Conservation (phyloP, 2,329 filamentous ascomycete species). For the Talaromyces sp. region DNA sequence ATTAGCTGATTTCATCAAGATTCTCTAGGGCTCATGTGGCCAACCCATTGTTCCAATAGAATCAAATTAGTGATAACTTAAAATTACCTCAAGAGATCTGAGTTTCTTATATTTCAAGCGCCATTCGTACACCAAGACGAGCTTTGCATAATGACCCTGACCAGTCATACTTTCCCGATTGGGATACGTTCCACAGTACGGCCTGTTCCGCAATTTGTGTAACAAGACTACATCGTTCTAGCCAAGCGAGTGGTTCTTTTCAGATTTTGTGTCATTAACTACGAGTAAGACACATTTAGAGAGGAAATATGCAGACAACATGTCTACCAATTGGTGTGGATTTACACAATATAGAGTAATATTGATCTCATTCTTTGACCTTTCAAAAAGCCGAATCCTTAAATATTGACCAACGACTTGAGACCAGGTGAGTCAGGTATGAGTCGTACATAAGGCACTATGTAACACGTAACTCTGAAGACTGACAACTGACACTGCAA, state of each 20-base stretch:
- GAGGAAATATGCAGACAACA: neutral
- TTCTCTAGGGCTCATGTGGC: neutral
- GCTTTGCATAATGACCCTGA: neutral
- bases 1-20: neutral
- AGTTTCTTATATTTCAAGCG: neutral
- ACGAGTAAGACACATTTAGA: no score
- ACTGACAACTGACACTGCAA: neutral
- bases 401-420: no score
- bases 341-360: neutral
- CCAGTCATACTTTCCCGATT: neutral
- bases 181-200: neutral
- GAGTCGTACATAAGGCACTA: neutral
- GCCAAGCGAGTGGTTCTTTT: neutral
- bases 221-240: neutral
- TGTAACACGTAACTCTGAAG: neutral
- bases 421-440: neutral
- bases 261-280: neutral
- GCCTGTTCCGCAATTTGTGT: neutral
- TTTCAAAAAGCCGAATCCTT: no score
- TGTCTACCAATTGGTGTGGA: neutral
- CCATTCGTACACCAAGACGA: neutral
- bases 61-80: neutral
- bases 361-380: no score
- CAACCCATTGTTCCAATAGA: neutral
- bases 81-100: neutral